phyloP scores from a whole-genome alignment of 768 basidiomycete genomes.

The Ephemerocybe angulata region DNA sequence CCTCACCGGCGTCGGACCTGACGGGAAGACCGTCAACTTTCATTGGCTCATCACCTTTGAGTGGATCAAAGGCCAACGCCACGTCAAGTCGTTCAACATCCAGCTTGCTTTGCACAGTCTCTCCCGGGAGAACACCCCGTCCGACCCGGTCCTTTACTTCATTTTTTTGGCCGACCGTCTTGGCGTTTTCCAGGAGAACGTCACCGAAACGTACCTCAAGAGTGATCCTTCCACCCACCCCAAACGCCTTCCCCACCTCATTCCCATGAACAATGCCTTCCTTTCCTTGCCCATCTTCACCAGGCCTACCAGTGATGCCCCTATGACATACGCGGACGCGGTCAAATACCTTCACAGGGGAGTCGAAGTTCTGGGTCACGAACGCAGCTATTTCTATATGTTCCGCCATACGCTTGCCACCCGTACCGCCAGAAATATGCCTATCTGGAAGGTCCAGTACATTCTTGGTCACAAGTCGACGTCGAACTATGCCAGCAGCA shows the following conservation, averaged over 20 bases:
- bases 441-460: background rate
- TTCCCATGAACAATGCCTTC: background rate
- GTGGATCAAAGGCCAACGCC: background rate
- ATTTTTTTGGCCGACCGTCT: background rate
- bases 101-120: background rate
- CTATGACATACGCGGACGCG: background rate
- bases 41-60: background rate
- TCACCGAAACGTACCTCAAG: background rate
- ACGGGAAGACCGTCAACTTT: background rate
- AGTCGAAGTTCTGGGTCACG: background rate
- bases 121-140: background rate
- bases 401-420: background rate
- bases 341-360: background rate
- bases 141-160: background rate
- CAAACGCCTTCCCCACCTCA: background rate
- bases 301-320: background rate
- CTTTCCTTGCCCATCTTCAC: background rate
- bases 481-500: background rate
- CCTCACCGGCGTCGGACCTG: background rate
- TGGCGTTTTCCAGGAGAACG: background rate
- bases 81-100: background rate
- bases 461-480: background rate
- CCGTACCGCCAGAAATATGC: background rate
- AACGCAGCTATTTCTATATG: background rate
- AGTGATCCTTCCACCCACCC: background rate